These are phyloP conservation scores for Saccharum spontaneum DNA, from an alignment of 176 grass and related monocot species.

Conservation along the genomic window DNA sequence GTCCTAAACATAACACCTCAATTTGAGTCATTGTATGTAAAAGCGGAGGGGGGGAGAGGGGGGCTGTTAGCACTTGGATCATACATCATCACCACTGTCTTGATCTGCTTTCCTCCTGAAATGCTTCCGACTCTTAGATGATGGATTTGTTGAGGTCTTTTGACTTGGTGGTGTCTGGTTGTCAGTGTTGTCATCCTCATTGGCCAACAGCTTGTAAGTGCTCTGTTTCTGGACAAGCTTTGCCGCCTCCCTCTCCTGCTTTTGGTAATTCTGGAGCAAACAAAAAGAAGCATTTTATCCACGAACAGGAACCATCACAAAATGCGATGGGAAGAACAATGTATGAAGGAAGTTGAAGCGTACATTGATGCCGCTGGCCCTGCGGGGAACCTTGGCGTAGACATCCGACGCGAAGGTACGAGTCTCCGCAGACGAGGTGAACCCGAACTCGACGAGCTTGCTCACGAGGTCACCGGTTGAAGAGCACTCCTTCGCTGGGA, in stretches of 20 bases:
- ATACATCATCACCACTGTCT: slow-evolving; percentile 66
- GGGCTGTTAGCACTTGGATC: background rate
- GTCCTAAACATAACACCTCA: slow-evolving; percentile 41
- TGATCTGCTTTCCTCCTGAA: slow-evolving; percentile 74
- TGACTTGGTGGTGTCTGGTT: slow-evolving; percentile 20
- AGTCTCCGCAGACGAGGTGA: slow-evolving; percentile 52
- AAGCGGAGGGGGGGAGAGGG: background rate
- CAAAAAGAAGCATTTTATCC: slow-evolving; percentile 20
- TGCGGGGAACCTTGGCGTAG: slow-evolving; percentile 68
- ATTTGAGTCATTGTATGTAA: slow-evolving; percentile 8
- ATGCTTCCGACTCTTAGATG: slow-evolving; percentile 63
- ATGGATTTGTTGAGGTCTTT: slow-evolving; percentile 13
- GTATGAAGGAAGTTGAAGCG: background rate
- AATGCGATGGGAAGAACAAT: background rate
- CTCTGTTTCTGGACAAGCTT: slow-evolving; percentile 73
- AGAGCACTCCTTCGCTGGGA: slow-evolving; percentile 73
- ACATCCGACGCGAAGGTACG: slow-evolving; percentile 61
- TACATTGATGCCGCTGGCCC: slow-evolving; percentile 60
- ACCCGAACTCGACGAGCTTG: slow-evolving; percentile 74
- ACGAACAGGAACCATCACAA: background rate
- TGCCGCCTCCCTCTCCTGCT: slow-evolving; percentile 73
- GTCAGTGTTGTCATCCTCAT: slow-evolving; percentile 56
- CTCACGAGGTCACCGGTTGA: slow-evolving; percentile 55
- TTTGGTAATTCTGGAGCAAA: slow-evolving; percentile 67
- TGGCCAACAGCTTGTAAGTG: slow-evolving; percentile 35